phyloP scores from a whole-genome alignment of 2,329 filamentous ascomycete species.

The Verticillium nubilum region DNA sequence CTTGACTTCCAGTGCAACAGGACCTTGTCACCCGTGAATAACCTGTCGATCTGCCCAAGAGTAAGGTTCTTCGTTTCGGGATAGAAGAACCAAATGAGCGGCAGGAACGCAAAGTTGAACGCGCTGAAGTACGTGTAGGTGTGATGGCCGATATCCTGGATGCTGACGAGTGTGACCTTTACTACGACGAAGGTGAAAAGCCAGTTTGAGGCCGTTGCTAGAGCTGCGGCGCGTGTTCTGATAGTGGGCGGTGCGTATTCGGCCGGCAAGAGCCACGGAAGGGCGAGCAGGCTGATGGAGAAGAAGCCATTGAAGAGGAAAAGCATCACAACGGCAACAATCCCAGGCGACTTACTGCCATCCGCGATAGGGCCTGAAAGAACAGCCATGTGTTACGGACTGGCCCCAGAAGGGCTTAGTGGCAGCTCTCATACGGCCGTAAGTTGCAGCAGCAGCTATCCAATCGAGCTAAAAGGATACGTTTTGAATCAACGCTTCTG shows the following conservation, averaged over 20 bases:
- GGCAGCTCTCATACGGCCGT: too few relatives aligned
- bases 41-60: constrained; percentile 42
- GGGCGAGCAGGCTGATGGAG: constrained; percentile 31
- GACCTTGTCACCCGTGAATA: constrained; percentile 50
- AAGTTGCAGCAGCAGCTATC: too few relatives aligned
- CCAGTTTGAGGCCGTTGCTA: constrained; percentile 32
- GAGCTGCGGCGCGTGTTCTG: constrained; percentile 28
- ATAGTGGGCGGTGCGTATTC: constrained; percentile 36
- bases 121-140: constrained; percentile 32
- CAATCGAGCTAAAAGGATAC: too few relatives aligned
- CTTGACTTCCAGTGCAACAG: constrained; percentile 60
- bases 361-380: constrained; percentile 36
- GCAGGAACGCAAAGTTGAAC: constrained; percentile 31
- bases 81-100: constrained; percentile 42
- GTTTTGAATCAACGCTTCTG: too few relatives aligned
- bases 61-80: constrained; percentile 41
- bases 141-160: constrained; percentile 28
- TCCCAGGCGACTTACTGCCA: constrained; percentile 28
- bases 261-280: constrained; percentile 33
- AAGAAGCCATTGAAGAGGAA: constrained; percentile 38
- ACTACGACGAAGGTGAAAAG: constrained; percentile 30
- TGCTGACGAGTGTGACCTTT: constrained; percentile 30
- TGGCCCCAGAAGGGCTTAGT: too few relatives aligned
- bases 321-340: constrained; percentile 37
- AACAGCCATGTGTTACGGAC: constrained; percentile 42